Evolutionary conservation across 208 protist species (phyloP).

Genomic region (Crithidia thermophila): DNA sequence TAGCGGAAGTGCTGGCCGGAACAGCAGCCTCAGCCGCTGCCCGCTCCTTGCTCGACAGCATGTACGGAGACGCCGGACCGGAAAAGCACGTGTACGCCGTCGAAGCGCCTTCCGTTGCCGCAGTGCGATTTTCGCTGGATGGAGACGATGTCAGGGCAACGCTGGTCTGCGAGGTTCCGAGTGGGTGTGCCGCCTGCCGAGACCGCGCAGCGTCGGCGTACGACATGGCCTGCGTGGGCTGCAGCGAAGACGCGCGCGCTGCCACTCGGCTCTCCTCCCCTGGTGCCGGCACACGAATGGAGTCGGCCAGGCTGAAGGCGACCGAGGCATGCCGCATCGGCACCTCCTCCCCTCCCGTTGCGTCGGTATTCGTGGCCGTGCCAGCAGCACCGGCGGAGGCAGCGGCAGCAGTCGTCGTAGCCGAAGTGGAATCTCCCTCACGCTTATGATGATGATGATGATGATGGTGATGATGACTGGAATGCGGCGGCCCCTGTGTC

Average conservation of each 20-base stretch:
- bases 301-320: constrained; percentile 25
- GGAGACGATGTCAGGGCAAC: not conserved
- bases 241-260: too few species aligned
- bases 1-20: too few species aligned
- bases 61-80: not conserved
- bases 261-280: not conserved
- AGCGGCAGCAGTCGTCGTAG: not conserved
- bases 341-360: not conserved
- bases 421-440: too few species aligned
- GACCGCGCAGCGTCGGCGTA: too few species aligned
- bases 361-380: constrained; percentile 1
- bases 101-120: not conserved
- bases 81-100: not conserved
- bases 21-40: not conserved
- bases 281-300: not conserved
- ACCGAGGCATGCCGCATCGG: constrained; percentile 10
- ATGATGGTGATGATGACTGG: too few species aligned
- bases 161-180: constrained; percentile 2
- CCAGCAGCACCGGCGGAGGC: too few species aligned
- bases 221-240: too few species aligned
- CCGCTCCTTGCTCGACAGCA: not conserved
- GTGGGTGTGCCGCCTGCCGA: too few species aligned
- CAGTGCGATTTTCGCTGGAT: not conserved
- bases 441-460: too few species aligned
- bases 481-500: not conserved